Conservation (phyloP, 306 rosid genomes). For the Begonia loranthoides region DNA sequence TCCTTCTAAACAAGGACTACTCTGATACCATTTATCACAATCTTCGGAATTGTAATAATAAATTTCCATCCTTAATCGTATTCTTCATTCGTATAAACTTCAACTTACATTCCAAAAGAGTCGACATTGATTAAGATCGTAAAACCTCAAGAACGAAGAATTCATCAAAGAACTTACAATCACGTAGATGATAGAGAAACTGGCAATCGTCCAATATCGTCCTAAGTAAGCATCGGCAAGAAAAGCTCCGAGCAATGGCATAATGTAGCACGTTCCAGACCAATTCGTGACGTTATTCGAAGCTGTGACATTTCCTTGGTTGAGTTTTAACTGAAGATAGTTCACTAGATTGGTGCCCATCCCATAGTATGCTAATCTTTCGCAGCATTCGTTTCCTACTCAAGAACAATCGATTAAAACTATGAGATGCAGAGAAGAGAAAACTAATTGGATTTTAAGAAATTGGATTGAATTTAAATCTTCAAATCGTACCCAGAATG, state of each 20-base stretch:
- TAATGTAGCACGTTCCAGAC: constrained; percentile 78
- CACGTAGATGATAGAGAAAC: constrained; percentile 48
- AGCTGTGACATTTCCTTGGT: constrained; percentile 47
- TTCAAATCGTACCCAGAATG: constrained; percentile 47
- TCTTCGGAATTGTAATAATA: too few species aligned
- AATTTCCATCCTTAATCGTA: too few species aligned
- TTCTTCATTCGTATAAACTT: background rate
- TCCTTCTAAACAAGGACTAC: background rate
- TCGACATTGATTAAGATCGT: too few species aligned
- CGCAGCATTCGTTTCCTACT: constrained; percentile 71
- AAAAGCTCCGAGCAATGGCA: constrained; percentile 88
- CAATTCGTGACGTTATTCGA: constrained; percentile 62
- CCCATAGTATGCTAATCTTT: constrained; percentile 89
- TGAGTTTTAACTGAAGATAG: constrained; percentile 47
- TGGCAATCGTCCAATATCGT: constrained; percentile 91
- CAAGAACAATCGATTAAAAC: background rate
- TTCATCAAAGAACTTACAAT: constrained; percentile 30
- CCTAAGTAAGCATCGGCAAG: constrained; percentile 84
- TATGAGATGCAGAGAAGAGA: background rate
- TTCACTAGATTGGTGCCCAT: constrained; percentile 85
- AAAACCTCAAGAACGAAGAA: too few species aligned
- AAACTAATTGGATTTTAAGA: background rate
- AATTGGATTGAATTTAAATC: background rate
- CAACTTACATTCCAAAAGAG: background rate
- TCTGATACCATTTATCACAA: too few species aligned